phyloP scores from a whole-genome alignment of 495 filamentous ascomycete species.

The Sabuloglossum arenarium region DNA sequence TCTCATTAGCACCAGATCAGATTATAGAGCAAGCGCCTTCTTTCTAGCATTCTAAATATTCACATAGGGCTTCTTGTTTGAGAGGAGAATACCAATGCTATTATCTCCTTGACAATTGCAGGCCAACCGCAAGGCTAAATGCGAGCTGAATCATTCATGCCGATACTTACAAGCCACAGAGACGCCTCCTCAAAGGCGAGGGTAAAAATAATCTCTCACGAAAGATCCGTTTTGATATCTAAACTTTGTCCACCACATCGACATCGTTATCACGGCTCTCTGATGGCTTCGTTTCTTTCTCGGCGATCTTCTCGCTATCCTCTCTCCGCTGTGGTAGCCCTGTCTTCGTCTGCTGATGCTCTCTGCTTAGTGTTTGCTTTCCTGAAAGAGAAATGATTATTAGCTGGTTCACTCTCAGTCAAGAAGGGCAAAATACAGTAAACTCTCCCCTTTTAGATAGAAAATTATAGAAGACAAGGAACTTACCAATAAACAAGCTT shows the following conservation, averaged over 20 bases:
- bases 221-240: not conserved
- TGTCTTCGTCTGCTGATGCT: constrained; percentile 1
- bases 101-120: no score
- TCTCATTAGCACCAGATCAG: no score
- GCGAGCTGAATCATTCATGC: no score
- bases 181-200: not conserved
- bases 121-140: no score
- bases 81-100: no score
- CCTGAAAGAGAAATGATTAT: not conserved
- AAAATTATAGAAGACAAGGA: no score
- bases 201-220: not conserved
- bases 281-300: not conserved
- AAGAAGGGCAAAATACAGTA: not conserved
- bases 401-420: not conserved
- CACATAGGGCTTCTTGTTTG: no score
- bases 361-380: constrained; percentile 2
- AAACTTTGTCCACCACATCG: not conserved
- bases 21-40: no score
- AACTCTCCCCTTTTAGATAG: no score
- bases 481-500: constrained; percentile 19
- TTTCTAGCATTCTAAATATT: no score
- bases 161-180: not conserved
- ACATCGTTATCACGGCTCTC: not conserved
- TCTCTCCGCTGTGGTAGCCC: not conserved
- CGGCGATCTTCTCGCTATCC: not conserved